Evolutionary conservation across 1,284 basidiomycete genomes (phyloP), one percentile per base, ranked within the genome.

Genomic region (Trichosporon asahii): DNA sequence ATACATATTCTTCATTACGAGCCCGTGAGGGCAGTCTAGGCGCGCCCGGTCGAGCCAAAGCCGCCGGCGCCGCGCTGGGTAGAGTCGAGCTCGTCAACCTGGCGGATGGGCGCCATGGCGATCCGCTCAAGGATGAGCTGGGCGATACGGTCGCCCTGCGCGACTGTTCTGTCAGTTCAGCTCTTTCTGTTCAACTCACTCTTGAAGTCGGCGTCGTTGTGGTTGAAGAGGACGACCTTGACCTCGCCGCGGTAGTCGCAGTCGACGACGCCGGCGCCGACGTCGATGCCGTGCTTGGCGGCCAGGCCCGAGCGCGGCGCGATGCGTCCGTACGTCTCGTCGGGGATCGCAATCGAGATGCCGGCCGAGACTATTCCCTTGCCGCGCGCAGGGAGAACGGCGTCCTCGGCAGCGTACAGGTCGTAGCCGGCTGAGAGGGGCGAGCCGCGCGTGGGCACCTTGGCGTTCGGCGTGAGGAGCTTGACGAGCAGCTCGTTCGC

Each of bases 231-330:
- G 29, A 99, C 86, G n/a, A 98, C 93, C 80, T 92, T 95, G 68
- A 99, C 88, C 8, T 90, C 86, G 4, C 97, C 96, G 46, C 97
- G 88, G 83, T 99, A 99, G 82, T 99, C 96, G 12, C 93, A 91
- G 76, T 99, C 97, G 70, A 99, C 89, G 21, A 99, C 96, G 40
- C 96, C 96, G 5, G 96, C 97, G 0, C 96, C 96, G 0, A 93
- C 95, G 81, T 97, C 92, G 72, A 99, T 98, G 87, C 94, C 94
- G 84, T 94, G 95, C 82, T 99, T 99, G 29, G 91, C 91, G 3
- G 96, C 95, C 15, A 98, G 88, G 5, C 96, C 96, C 77, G 91
- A 94, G 15, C 96, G 88, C 6, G 96, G 95, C 1, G 96, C 96
- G 70, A 99, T 91, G 65, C 97, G 92, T 70, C 95, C 96, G 80